phyloP scores from a whole-genome alignment of 2,329 filamentous ascomycete genomes.

The Beauveria medogensis region DNA sequence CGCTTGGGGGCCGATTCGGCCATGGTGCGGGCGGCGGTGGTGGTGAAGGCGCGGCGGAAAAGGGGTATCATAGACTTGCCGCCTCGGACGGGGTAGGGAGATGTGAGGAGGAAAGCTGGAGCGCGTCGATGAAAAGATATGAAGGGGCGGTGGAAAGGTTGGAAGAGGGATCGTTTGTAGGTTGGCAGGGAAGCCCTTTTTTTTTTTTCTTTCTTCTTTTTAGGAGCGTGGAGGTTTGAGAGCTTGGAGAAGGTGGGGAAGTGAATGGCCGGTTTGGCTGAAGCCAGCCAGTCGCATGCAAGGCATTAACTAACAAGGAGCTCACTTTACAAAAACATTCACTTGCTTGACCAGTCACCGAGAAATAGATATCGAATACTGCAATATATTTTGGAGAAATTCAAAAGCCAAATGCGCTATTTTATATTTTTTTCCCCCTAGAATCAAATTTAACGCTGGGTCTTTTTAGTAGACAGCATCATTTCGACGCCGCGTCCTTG shows the following conservation, averaged over 20 bases:
- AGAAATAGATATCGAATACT: too few relatives aligned
- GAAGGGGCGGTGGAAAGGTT: not conserved
- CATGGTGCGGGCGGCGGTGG: slow-evolving; percentile 20
- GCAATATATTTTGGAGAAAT: too few relatives aligned
- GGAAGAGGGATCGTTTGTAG: not conserved
- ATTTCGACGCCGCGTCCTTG: slow-evolving; percentile 8
- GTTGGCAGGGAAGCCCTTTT: not conserved
- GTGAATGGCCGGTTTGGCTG: not conserved
- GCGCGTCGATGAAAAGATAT: not conserved
- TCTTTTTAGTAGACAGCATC: not conserved
- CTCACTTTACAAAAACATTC: too few relatives aligned
- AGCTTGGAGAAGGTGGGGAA: not conserved
- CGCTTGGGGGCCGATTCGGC: slow-evolving; percentile 69
- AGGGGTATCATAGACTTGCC: slow-evolving; percentile 2
- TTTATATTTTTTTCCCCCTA: not conserved
- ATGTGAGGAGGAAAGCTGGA: not conserved
- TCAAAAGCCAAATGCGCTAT: not conserved
- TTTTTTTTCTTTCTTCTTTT: not conserved
- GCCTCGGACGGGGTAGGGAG: not conserved
- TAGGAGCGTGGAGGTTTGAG: not conserved
- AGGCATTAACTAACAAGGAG: not conserved
- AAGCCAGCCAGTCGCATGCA: not conserved
- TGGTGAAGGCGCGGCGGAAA: slow-evolving; percentile 5
- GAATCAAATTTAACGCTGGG: not conserved
- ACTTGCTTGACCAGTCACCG: too few relatives aligned